These are phyloP conservation scores for Daldinia caldariorum DNA, from an alignment of 495 filamentous ascomycete species.

Conservation along the genomic window DNA sequence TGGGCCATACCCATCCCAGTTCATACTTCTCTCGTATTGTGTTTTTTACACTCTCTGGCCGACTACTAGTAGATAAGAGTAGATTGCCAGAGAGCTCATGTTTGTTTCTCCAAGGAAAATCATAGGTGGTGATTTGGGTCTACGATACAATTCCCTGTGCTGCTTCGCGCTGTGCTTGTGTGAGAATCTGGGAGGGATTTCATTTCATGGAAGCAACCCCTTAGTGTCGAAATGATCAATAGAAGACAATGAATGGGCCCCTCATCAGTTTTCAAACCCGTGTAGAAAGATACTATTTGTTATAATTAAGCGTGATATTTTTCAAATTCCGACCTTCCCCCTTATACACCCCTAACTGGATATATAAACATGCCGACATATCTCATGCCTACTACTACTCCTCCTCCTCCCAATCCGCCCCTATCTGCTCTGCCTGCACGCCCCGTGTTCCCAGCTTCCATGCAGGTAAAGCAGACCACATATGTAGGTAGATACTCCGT, in stretches of 20 bases:
- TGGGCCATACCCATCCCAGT: constrained; percentile 36
- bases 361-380: constrained; percentile 28
- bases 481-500: constrained; percentile 6
- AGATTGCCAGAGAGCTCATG: constrained; percentile 16
- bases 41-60: constrained; percentile 13
- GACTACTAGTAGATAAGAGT: constrained; percentile 31
- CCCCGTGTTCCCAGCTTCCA: not conserved
- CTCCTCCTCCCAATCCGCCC: constrained; percentile 3
- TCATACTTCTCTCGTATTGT: constrained; percentile 16
- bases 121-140: constrained; percentile 13
- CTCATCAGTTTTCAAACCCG: not conserved
- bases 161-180: constrained; percentile 24
- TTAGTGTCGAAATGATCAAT: constrained; percentile 31
- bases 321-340: not conserved
- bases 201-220: constrained; percentile 30
- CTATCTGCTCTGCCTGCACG: constrained; percentile 6
- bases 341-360: constrained; percentile 5
- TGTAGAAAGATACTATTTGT: constrained; percentile 4
- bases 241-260: constrained; percentile 24
- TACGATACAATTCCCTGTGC: constrained; percentile 9
- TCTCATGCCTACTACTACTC: constrained; percentile 7
- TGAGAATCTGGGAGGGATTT: constrained; percentile 16
- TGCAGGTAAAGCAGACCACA: not conserved
- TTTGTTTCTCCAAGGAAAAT: constrained; percentile 28
- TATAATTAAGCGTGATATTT: constrained; percentile 7